Evolutionary conservation across 2,329 filamentous ascomycete species (phyloP).

Genomic region (Xylariaceae sp.): DNA sequence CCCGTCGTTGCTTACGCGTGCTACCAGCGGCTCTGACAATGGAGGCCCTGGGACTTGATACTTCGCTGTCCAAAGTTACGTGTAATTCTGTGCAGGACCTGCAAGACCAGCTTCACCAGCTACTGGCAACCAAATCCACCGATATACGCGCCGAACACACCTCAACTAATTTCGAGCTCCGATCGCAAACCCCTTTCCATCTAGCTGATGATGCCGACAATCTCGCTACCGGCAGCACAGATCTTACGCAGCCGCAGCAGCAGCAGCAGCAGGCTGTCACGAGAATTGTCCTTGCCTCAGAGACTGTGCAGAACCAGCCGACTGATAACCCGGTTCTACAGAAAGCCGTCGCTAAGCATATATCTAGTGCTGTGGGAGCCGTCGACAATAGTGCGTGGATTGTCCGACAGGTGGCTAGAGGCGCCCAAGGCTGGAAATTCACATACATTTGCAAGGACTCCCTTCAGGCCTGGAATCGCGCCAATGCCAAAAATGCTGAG

Average conservation of each 20-base stretch:
- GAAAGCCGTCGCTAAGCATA: conserved; percentile 54
- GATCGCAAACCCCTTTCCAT: conserved; percentile 50
- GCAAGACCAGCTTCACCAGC: conserved; percentile 49
- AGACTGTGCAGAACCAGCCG: conserved; percentile 56
- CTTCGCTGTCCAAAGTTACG: conserved; percentile 36
- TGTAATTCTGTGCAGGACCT: conserved; percentile 54
- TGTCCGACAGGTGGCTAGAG: conserved; percentile 51
- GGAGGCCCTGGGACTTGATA: conserved; percentile 41
- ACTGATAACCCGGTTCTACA: conserved; percentile 56
- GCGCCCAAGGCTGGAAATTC: conserved; percentile 58
- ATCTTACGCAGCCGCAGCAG: conserved; percentile 35
- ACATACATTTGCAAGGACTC: conserved; percentile 61
- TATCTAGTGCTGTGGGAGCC: conserved; percentile 50
- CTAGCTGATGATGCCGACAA: conserved; percentile 48
- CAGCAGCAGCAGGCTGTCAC: conserved; percentile 37
- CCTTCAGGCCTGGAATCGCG: conserved; percentile 55
- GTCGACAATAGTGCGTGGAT: conserved; percentile 58
- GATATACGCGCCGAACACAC: conserved; percentile 58
- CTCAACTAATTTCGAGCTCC: conserved; percentile 53
- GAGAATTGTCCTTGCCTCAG: conserved; percentile 51
- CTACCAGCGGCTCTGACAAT: conserved; percentile 26
- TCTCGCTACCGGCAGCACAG: conserved; percentile 37
- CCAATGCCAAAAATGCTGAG: conserved; percentile 49
- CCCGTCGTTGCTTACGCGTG: too few species aligned
- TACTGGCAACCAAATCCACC: conserved; percentile 51